Evolutionary conservation across 2,329 filamentous ascomycete species (phyloP), one percentile per base, ranked within the genome.

Genomic region (Didymella glomerata): DNA sequence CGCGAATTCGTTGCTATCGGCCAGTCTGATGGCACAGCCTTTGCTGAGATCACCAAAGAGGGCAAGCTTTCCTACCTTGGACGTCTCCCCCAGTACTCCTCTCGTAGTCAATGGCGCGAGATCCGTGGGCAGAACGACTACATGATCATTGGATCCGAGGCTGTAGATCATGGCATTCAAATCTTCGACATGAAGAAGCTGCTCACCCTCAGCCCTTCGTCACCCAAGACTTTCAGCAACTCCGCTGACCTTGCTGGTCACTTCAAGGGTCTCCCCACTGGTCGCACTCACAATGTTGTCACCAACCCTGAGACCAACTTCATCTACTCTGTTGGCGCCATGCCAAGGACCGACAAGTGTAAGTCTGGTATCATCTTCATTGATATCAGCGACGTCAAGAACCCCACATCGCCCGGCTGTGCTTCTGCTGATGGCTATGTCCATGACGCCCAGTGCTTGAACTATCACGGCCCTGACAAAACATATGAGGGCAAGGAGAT

Each of bases 111-210:
- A 27, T 86, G 84, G 83, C 78, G 83, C 47, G 83, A 86, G 71
- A 85, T 86, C 60, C 75, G 79, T 18, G 76, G 70, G 3, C 78
- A 78, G 62, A 79, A 79, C 47, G 74, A 81, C 62, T 76, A 78
- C 59, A 75, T 80, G 70, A 74, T 81, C 59, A 80, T 82, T 49
- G 80, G 79, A 9, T 72, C 68, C 27, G 76, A 77, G 54, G 75
- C 75, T 41, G 55, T 49, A 54, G 67, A 78, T 65, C 86, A 88
- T 72, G 83, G 84, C 32, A 81, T 88, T 46, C 86, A 88, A 73
- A 81, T 88, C 73, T 88, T 88, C 67, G 86, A 88, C 73, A 82
- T 87, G 83, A 82, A 78, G 66, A 87, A 76, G 66, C 66, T 77
- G 14, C 66, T 77, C 20, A 65, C 57, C 18, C 53, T 77, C 38